These are phyloP conservation scores for Rosa chinensis DNA, from an alignment of 306 rosid genomes.

Conservation along the genomic window DNA sequence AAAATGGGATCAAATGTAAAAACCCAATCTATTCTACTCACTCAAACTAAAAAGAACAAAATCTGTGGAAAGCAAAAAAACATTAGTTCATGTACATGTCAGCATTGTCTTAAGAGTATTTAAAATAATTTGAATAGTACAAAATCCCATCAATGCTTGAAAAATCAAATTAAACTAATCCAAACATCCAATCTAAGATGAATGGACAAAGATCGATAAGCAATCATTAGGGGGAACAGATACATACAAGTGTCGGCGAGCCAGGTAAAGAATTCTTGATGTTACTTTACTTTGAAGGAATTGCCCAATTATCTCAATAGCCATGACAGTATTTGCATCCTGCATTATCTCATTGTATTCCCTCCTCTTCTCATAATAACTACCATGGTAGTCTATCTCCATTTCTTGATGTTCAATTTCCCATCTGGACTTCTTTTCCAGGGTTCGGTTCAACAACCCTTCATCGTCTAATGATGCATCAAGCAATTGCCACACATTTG, in stretches of 20 bases:
- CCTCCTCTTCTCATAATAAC: slow-evolving; percentile 49
- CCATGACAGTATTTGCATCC: slow-evolving; percentile 61
- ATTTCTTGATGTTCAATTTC: slow-evolving; percentile 57
- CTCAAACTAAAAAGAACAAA: not conserved
- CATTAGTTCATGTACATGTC: not conserved
- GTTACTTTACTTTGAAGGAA: slow-evolving; percentile 67
- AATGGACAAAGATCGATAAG: slow-evolving; percentile 4
- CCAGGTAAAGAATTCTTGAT: slow-evolving; percentile 73
- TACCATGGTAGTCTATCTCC: slow-evolving; percentile 62
- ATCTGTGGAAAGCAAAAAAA: not conserved
- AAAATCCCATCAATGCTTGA: not conserved
- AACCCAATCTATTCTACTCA: not conserved
- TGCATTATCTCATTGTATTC: slow-evolving; percentile 55
- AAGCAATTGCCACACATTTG: slow-evolving; percentile 81
- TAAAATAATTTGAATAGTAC: not conserved
- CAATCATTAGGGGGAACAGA: slow-evolving; percentile 12
- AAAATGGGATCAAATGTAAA: not conserved
- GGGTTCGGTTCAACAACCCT: slow-evolving; percentile 66
- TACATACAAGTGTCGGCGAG: slow-evolving; percentile 72
- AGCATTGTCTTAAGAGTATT: not conserved
- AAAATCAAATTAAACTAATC: not conserved
- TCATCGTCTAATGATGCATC: slow-evolving; percentile 89
- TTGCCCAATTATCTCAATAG: slow-evolving; percentile 74
- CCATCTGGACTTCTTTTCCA: slow-evolving; percentile 76
- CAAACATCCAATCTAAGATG: not conserved